Evolutionary conservation across 139 green algal species (phyloP).

Genomic region (Dunaliella primolecta): DNA sequence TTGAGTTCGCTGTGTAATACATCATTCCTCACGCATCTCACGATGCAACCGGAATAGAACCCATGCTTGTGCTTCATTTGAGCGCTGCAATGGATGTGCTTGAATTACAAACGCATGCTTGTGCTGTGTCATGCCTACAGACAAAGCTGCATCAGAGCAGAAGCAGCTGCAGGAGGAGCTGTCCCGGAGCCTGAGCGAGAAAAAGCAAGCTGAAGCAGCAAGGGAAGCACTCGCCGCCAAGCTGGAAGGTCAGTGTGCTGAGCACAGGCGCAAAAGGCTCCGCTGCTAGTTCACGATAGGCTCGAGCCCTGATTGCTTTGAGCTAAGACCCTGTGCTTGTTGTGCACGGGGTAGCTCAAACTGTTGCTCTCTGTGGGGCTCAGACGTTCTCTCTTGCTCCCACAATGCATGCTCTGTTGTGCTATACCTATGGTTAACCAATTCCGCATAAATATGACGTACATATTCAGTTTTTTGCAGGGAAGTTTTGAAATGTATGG

Average conservation of each 20-base stretch:
- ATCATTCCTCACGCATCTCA: neutral
- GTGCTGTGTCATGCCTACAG: neutral
- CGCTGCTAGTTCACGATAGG: neutral
- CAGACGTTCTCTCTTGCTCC: no score
- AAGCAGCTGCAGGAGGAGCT: neutral
- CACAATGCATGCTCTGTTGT: neutral
- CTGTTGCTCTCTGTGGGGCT: neutral
- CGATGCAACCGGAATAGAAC: no score
- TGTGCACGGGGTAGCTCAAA: neutral
- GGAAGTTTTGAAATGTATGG: no score
- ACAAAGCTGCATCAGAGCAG: neutral
- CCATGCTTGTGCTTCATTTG: no score
- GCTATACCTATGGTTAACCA: no score
- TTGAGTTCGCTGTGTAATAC: neutral
- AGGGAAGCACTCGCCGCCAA: neutral
- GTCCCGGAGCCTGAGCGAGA: neutral
- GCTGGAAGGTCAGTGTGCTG: neutral
- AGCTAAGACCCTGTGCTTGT: neutral
- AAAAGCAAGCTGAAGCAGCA: neutral
- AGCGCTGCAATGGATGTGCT: no score
- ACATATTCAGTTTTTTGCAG: no score
- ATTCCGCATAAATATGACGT: no score
- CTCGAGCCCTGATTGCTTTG: neutral
- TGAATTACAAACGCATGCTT: neutral
- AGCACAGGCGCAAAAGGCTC: no score